A percentile compares a stretch with the other conserved stretches of the same genome.
phyloP scores from a whole-genome alignment of 1,284 basidiomycete species.

The Erythrobasidium hasegawianum region DNA sequence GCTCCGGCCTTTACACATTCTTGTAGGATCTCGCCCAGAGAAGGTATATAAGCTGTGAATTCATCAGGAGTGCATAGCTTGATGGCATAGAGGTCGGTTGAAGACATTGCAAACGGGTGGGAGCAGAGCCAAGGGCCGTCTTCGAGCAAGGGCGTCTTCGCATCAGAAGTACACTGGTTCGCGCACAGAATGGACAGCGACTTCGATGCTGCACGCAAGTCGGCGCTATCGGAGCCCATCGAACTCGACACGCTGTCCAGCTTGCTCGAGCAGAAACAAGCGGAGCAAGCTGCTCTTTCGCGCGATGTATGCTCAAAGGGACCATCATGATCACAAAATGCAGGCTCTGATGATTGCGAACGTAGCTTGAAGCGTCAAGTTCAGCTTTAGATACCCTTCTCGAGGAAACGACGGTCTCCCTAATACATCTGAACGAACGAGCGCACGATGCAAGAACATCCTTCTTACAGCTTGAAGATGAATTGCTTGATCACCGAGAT shows the following conservation, averaged over 20 bases:
- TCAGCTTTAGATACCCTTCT: conserved; percentile 12
- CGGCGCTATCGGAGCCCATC: conserved; percentile 21
- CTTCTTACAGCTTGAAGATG: conserved; percentile 22
- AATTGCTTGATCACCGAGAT: conserved; percentile 32
- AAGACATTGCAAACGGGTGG: no score
- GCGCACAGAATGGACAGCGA: conserved; percentile 5
- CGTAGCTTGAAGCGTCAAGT: conserved; percentile 17
- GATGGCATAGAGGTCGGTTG: not conserved
- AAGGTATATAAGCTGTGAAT: not conserved
- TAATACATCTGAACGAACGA: conserved; percentile 12
- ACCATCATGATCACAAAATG: not conserved
- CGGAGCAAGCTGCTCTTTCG: conserved; percentile 12
- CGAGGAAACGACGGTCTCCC: not conserved
- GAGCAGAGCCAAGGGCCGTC: not conserved
- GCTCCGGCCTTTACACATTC: conserved; percentile 18
- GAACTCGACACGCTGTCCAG: conserved; percentile 10
- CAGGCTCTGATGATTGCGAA: not conserved
- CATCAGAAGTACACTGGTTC: no score
- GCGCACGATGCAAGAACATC: conserved; percentile 4
- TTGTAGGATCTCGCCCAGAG: conserved; percentile 10
- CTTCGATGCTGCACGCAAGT: not conserved
- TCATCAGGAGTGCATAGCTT: conserved; percentile 1
- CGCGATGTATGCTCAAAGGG: conserved; percentile 8
- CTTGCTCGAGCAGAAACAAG: conserved; percentile 19
- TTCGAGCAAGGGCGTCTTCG: no score